These are phyloP conservation scores for Aureobasidium pullulans DNA, from an alignment of 2,329 filamentous ascomycete species.

Conservation along the genomic window DNA sequence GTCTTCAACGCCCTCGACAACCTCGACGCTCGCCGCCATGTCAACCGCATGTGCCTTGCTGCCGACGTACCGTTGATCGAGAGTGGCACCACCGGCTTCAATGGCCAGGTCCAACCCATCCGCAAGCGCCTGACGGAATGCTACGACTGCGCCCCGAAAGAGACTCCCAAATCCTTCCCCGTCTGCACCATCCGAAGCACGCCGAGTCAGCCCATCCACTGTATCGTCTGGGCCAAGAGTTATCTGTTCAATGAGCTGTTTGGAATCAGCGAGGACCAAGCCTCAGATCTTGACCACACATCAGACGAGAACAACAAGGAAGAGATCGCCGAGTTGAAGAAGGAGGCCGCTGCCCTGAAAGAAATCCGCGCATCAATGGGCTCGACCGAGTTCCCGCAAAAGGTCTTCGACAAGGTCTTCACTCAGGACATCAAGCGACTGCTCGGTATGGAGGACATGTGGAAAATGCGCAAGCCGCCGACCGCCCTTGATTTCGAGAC, in stretches of 20 bases:
- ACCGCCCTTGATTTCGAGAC: conserved; percentile 63
- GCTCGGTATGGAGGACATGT: conserved; percentile 89
- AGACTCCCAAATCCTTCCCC: conserved; percentile 84
- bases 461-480: conserved; percentile 74
- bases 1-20: conserved; percentile 98
- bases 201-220: conserved; percentile 92
- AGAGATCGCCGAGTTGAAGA: conserved; percentile 81
- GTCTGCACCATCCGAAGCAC: conserved; percentile 97
- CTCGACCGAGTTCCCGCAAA: conserved; percentile 64
- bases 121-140: conserved; percentile 81
- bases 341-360: conserved; percentile 77
- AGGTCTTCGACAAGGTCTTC: conserved; percentile 92
- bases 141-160: conserved; percentile 90
- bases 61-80: conserved; percentile 87
- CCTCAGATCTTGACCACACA: conserved; percentile 69
- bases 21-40: conserved; percentile 83
- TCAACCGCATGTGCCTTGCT: conserved; percentile 94
- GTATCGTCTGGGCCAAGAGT: conserved; percentile 97
- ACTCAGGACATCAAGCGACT: conserved; percentile 74
- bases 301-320: conserved; percentile 74
- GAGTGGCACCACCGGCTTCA: conserved; percentile 95
- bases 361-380: conserved; percentile 76
- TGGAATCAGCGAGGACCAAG: conserved; percentile 80
- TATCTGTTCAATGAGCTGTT: conserved; percentile 95
- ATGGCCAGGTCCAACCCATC: conserved; percentile 95